Evolutionary conservation across 140 eudicot genomes (phyloP).

Genomic region (Stevia rebaudiana): DNA sequence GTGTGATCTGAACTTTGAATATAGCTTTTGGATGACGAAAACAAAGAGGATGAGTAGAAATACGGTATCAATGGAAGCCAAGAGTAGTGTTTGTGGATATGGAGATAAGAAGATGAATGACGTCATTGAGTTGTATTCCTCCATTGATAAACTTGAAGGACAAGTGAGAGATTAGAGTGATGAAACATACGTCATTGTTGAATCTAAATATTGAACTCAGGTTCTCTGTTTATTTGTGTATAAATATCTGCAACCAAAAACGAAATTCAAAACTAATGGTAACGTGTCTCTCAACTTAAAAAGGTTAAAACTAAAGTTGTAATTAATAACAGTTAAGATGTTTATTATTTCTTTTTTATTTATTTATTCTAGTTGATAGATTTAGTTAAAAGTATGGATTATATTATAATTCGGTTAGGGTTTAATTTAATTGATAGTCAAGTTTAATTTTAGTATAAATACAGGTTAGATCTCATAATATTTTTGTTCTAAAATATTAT

Average conservation of each 20-base stretch:
- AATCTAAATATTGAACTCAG: not conserved
- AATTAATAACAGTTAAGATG: no score
- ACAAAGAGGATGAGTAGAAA: slow-evolving; percentile 35
- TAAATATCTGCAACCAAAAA: slow-evolving; percentile 4
- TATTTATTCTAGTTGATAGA: no score
- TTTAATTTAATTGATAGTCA: no score
- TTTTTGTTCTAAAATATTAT: no score
- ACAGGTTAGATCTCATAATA: no score
- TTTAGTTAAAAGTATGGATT: no score
- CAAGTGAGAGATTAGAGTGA: slow-evolving; percentile 6
- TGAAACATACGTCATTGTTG: slow-evolving; percentile 2
- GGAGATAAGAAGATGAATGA: slow-evolving; percentile 45
- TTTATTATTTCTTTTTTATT: no score
- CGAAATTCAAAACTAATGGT: no score
- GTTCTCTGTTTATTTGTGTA: not conserved
- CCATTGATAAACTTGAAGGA: slow-evolving; percentile 10
- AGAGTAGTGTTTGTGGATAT: slow-evolving; percentile 53
- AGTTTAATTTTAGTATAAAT: no score
- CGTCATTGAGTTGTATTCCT: slow-evolving; percentile 2
- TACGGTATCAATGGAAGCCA: slow-evolving; percentile 36
- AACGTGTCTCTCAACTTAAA: no score
- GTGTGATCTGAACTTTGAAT: slow-evolving; percentile 23
- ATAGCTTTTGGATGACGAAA: slow-evolving; percentile 32
- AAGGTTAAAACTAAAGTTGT: no score
- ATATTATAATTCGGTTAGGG: no score